Evolutionary conservation across 768 basidiomycete species (phyloP).

Genomic region (Lactifluus volemus): DNA sequence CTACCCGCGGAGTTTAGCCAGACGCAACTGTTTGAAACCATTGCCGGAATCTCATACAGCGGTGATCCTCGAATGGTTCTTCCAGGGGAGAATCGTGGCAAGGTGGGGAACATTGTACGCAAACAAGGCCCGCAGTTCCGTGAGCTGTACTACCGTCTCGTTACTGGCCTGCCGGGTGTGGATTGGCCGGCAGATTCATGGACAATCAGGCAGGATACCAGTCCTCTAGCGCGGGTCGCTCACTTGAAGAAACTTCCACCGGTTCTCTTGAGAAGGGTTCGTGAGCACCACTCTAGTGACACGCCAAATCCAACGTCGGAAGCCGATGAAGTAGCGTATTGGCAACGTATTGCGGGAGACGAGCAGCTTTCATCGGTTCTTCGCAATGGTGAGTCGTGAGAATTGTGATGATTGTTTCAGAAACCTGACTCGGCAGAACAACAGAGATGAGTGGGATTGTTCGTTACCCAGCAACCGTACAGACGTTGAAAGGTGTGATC

Average conservation of each 20-base stretch:
- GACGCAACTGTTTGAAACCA: constrained; percentile 71
- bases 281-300: constrained; percentile 37
- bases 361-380: constrained; percentile 45
- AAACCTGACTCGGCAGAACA: constrained; percentile 4
- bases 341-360: constrained; percentile 63
- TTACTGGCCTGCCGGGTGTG: constrained; percentile 71
- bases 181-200: constrained; percentile 50
- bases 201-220: constrained; percentile 66
- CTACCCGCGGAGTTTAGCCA: constrained; percentile 80
- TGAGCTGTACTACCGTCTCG: constrained; percentile 76
- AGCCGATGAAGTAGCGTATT: constrained; percentile 67
- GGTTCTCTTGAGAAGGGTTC: constrained; percentile 50
- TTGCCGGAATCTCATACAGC: constrained; percentile 77
- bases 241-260: constrained; percentile 75
- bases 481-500: constrained; percentile 78
- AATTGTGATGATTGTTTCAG: background rate
- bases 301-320: constrained; percentile 34
- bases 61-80: constrained; percentile 93
- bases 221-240: constrained; percentile 55
- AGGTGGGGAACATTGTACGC: constrained; percentile 89
- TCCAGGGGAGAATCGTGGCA: constrained; percentile 89
- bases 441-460: constrained; percentile 75
- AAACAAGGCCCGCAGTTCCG: constrained; percentile 78
- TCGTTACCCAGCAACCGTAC: constrained; percentile 72
- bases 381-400: constrained; percentile 34